Base-by-base conservation (phyloP, 805 yeast species). In the Zygosaccharomyces siamensis region DNA sequence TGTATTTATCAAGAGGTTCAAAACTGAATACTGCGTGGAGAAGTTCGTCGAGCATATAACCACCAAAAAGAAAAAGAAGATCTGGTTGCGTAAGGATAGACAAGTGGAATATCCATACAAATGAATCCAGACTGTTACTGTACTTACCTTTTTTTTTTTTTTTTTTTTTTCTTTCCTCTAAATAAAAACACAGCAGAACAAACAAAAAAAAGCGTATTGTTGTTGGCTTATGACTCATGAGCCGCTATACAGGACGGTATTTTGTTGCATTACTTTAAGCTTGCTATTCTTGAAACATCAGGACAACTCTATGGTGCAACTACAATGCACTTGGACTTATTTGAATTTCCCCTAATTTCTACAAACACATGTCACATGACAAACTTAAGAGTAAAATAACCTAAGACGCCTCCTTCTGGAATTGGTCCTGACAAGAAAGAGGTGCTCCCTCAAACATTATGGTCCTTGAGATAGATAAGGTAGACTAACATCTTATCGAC, bases 61-160 rank as follows among this genome's bases (percentile, higher is more conserved):
- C 7, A 86, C 87, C 18, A 87, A 86, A 72, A 83, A 78, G 73
- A 88, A 86, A 81, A 86, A 85, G 80, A 88, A 85, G 73, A 79
- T 89, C 50, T 92, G 98, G 98, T 84, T 87, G 65, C 81, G 95
- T 65, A 86, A 84, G 61, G 93, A 83, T 61, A 84, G 86, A 55
- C 72, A 76, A 14, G 81, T 89, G 52, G 96, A 87, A 55, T 90
- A 90, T 64, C 98, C 98, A 4, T 92, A 82, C 68, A 86, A 83
- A 59, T 63, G 61, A 36, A 24, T 18, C 12, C 5, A 40, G 11
- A 40, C 20, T 33, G 21, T 26, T 11, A 33, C 6, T 31, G n/a
- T 31, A n/a, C 18, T 31, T 31, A 4, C 10, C n/a, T 33, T 33
- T 33, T 33, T 14, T 5, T 14, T 18, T 33, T 8, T 7, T 14